Conservation (phyloP, 352 stramenopile species). For the Phytophthora pisi region DNA sequence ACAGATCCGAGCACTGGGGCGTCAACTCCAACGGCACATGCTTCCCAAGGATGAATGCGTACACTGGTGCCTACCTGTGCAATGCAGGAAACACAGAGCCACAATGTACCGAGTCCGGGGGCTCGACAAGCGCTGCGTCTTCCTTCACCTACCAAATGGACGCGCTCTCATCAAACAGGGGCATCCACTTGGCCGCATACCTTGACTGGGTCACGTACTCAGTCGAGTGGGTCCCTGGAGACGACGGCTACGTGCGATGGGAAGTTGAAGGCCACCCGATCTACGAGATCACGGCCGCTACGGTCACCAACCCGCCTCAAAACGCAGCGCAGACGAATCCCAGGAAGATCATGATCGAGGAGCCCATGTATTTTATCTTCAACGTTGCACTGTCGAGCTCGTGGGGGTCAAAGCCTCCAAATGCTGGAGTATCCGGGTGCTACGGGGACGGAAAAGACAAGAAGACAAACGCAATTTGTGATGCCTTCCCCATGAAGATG, state of each 20-base stretch:
- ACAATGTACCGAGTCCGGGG: slow-evolving; percentile 33
- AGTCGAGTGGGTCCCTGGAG: slow-evolving; percentile 22
- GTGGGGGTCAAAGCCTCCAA: slow-evolving; percentile 78
- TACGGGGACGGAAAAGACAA: slow-evolving; percentile 34
- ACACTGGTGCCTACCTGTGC: slow-evolving; percentile 58
- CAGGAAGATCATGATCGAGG: slow-evolving; percentile 77
- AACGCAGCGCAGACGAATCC: slow-evolving; percentile 59
- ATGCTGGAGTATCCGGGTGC: slow-evolving; percentile 42
- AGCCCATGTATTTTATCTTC: slow-evolving; percentile 90
- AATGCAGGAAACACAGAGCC: slow-evolving; percentile 38
- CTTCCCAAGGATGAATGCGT: slow-evolving; percentile 58
- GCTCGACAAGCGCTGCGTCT: slow-evolving; percentile 31
- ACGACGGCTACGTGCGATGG: slow-evolving; percentile 29
- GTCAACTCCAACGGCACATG: slow-evolving; percentile 55
- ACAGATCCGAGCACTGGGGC: slow-evolving; percentile 29
- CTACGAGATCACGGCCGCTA: slow-evolving; percentile 19
- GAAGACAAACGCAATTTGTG: slow-evolving; percentile 50
- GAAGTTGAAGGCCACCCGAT: slow-evolving; percentile 22
- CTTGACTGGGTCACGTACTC: slow-evolving; percentile 35
- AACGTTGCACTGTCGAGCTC: slow-evolving; percentile 43
- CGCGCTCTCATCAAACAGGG: slow-evolving; percentile 92
- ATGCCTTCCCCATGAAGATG: slow-evolving; percentile 69
- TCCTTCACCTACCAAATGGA: slow-evolving; percentile 75
- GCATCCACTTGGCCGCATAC: slow-evolving; percentile 81
- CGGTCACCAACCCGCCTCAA: slow-evolving; percentile 50